Evolutionary conservation across 495 filamentous ascomycete genomes (phyloP), one percentile per base, ranked within the genome.

Genomic region (Barbatosphaeria neglecta): DNA sequence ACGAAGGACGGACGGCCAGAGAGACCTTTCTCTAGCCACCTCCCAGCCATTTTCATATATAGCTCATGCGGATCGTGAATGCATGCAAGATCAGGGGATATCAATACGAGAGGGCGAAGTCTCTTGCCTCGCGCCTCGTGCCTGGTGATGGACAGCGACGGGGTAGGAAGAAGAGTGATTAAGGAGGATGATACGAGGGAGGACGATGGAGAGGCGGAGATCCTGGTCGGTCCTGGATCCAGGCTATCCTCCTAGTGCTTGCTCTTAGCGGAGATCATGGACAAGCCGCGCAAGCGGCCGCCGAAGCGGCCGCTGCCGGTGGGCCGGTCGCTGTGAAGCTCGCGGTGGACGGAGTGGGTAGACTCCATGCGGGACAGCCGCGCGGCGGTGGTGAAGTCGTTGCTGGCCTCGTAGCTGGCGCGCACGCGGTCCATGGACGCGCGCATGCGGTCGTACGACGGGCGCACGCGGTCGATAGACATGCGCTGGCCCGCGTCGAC

Each of bases 351-450:
- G 20, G 74, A 78, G 43, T 81, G 75, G 41, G 75, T 78, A 10
- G 83, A 87, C 68, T 98, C 92, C 56, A 95, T 74, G 48, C 89
- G 73, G 44, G 82, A 81, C 45, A 95, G 71, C 63, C 88, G 74
- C 25, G 86, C 86, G 22, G 88, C 89, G 10, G 84, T 87, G 8
- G 89, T 92, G 56, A 95, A 95, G 51, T 97, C 92, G 53, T 82
- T 86, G 56, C 81, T 88, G 8, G 75, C 75, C 66, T 95, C 90
- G 55, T 85, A 92, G 60, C 83, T 89, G 22, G 80, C 79, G 51
- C 86, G 72, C 22, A 84, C 72, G 4, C 81, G 73, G 59, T 92
- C 86, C 74, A 88, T 82, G 0, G 79, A 84, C 24, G 71, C 68
- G 13, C 87, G 72, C 49, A 92, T 78, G 46, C 87, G 75, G 50